These are phyloP conservation scores for Colletotrichum plurivorum DNA, from an alignment of 2,329 filamentous ascomycete genomes.

Conservation along the genomic window DNA sequence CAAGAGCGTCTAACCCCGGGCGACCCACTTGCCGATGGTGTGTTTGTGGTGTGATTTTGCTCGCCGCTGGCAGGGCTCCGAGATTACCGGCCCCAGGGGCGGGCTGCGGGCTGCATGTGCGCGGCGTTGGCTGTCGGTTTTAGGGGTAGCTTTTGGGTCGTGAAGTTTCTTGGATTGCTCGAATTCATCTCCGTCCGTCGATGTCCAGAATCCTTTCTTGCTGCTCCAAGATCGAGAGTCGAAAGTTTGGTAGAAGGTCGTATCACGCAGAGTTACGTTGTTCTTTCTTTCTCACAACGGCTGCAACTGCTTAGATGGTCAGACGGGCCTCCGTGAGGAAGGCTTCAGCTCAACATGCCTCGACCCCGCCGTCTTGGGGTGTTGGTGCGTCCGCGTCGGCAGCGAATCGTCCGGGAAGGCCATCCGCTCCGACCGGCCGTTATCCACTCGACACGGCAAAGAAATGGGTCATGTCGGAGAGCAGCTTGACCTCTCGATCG, in stretches of 20 bases:
- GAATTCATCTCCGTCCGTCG: not conserved
- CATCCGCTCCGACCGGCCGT: not conserved
- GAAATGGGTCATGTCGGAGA: not conserved
- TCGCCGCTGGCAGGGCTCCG: constrained; percentile 14
- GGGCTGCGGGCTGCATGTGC: not conserved
- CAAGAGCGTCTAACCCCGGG: constrained; percentile 28
- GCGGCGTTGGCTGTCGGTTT: too few species aligned
- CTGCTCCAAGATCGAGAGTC: too few species aligned
- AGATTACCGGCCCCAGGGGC: constrained; percentile 35
- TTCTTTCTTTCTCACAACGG: not conserved
- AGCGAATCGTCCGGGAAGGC: constrained; percentile 4
- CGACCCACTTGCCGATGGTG: constrained; percentile 38
- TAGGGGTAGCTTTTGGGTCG: too few species aligned
- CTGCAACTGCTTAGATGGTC: not conserved
- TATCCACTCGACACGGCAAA: not conserved
- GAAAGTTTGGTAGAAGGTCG: too few species aligned
- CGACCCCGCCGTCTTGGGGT: not conserved
- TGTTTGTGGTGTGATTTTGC: constrained; percentile 38
- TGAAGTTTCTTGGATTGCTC: not conserved
- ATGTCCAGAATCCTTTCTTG: not conserved
- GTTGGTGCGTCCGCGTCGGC: constrained; percentile 2
- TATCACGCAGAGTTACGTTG: too few species aligned
- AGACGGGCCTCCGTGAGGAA: not conserved
- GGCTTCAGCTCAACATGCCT: not conserved
- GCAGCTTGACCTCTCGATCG: not conserved